phyloP scores from a whole-genome alignment of 1,139 yeast genomes.

The Ogataea hybrid region DNA sequence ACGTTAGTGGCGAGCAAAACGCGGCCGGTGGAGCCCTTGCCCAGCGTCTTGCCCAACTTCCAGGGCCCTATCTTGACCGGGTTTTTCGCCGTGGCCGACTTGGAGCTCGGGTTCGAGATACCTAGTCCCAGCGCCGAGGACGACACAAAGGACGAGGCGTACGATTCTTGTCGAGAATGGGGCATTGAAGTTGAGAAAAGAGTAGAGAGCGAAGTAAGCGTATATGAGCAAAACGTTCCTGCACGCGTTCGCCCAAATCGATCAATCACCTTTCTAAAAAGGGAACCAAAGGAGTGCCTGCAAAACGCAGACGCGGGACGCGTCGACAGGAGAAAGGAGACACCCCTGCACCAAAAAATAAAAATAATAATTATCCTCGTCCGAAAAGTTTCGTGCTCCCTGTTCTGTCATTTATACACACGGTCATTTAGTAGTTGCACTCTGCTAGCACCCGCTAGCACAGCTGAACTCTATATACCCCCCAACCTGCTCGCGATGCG shows the following conservation, averaged over 20 bases:
- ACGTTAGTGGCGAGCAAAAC: conserved; percentile 89
- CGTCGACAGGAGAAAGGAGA: conserved; percentile 9
- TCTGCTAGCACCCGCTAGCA: background rate
- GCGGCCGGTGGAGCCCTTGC: conserved; percentile 93
- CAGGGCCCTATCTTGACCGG: conserved; percentile 87
- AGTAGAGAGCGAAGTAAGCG: conserved; percentile 1
- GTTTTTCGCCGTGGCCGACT: conserved; percentile 43
- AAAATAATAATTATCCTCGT: too few species aligned
- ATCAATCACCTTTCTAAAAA: conserved; percentile 7
- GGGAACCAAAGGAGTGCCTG: conserved; percentile 7
- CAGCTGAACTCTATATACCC: conserved; percentile 32
- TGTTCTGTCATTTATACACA: conserved; percentile 2
- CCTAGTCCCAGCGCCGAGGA: conserved; percentile 32
- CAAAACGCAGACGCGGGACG: conserved; percentile 5
- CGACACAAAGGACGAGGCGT: conserved; percentile 33
- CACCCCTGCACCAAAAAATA: conserved; percentile 3
- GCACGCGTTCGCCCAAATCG: conserved; percentile 10
- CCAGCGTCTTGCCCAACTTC: conserved; percentile 92
- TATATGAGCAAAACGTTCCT: background rate
- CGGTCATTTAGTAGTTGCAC: background rate
- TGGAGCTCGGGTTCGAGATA: conserved; percentile 31
- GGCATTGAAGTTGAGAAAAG: conserved; percentile 23
- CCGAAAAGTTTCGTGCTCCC: too few species aligned
- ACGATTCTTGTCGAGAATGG: conserved; percentile 34
- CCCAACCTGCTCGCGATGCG: conserved; percentile 94